Evolutionary conservation across 2,329 filamentous ascomycete genomes (phyloP).

Genomic region (Aspergillus sp.): DNA sequence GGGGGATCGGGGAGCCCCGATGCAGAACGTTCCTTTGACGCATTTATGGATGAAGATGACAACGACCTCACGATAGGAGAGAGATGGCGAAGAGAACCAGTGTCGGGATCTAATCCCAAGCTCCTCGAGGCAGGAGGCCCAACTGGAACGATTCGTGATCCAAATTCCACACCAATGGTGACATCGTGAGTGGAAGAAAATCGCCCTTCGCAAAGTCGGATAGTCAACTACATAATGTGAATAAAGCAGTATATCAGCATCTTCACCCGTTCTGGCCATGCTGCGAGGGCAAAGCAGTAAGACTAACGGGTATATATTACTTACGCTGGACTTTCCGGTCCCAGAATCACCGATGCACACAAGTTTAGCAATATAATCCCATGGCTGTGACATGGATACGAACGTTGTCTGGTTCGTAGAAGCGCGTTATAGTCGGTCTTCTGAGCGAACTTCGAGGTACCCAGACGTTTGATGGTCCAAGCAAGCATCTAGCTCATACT

Average conservation of each 20-base stretch:
- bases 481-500: constrained; percentile 10
- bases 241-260: not conserved
- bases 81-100: constrained; percentile 2
- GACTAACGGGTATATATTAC: constrained; percentile 11
- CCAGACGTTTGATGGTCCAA: constrained; percentile 5
- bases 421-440: constrained; percentile 1
- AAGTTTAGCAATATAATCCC: constrained; percentile 99
- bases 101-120: constrained; percentile 44
- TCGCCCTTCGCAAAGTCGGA: constrained; percentile 91
- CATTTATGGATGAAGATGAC: constrained; percentile 4
- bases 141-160: constrained; percentile 83
- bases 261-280: too few species aligned
- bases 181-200: constrained; percentile 94
- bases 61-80: constrained; percentile 7
- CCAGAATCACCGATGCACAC: constrained; percentile 96
- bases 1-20: constrained; percentile 30
- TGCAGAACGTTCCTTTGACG: constrained; percentile 8
- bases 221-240: constrained; percentile 59
- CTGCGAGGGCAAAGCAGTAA: too few species aligned
- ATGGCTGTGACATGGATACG: constrained; percentile 51
- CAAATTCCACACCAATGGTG: constrained; percentile 94
- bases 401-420: constrained; percentile 1
- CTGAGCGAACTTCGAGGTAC: not conserved
- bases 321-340: constrained; percentile 78
- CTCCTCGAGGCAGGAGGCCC: constrained; percentile 66